Evolutionary conservation across 73 alveolate species (phyloP).

Genomic region (Durusdinium trenchii): DNA sequence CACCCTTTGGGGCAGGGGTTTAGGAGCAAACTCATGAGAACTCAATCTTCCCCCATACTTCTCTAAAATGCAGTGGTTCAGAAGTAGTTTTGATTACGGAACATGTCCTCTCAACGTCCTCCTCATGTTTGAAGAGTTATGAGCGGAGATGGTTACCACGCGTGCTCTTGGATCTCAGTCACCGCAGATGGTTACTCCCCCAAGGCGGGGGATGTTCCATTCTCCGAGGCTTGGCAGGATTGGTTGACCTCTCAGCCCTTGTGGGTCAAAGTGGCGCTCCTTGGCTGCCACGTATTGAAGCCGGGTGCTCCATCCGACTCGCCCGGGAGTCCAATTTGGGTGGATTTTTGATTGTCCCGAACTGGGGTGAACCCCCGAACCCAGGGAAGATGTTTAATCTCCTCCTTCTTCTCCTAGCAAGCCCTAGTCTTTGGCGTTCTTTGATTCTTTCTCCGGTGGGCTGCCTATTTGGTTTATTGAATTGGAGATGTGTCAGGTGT

Average conservation of each 20-base stretch:
- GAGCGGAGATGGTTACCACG: background rate
- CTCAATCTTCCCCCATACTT: constrained; percentile 17
- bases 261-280: constrained; percentile 32
- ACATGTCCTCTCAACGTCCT: background rate
- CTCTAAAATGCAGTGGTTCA: background rate
- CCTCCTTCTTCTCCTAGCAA: background rate
- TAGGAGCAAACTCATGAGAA: too few species aligned
- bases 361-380: background rate
- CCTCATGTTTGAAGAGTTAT: too few species aligned
- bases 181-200: background rate
- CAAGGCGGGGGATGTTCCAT: background rate
- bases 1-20: too few species aligned
- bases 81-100: background rate
- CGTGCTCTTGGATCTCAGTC: background rate
- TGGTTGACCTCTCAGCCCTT: constrained; percentile 53
- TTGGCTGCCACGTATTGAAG: constrained; percentile 8
- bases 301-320: too few species aligned
- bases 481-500: too few species aligned
- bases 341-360: background rate
- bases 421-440: background rate
- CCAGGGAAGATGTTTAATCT: background rate
- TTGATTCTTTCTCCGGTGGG: background rate
- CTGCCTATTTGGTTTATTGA: too few species aligned
- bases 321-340: too few species aligned
- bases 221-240: constrained; percentile 73